Base-by-base conservation (phyloP, 768 basidiomycete genomes). In the Kwoniella heveanensis region DNA sequence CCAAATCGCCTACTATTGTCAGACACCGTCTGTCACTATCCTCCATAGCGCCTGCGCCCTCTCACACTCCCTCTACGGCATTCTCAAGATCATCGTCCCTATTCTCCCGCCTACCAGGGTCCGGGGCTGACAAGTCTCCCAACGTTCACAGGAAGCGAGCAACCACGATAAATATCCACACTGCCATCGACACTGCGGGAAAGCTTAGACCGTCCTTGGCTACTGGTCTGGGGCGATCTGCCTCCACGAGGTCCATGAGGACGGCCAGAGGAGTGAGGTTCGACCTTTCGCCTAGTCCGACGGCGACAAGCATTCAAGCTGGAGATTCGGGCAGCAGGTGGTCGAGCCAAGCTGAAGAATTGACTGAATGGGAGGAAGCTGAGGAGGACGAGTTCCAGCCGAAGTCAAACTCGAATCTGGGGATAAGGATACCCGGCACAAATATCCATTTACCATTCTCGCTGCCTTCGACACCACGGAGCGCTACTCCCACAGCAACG, bases 221-320 rank as follows among this genome's bases (percentile, higher is more conserved):
- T 1, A 48, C 51, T 26, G 56, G 51, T 22, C 30, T 27, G 48
- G 39, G 39, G 60, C 58, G 54, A 52, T 51, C 63, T 26, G 51
- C 13, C 57, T 56, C 60, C 17, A 54, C 30, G 12, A 50, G 24
- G 48, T 52, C 52, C 2, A 37, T 27, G 7, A 52, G 59, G 4
- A 39, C 36, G 13, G 51, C 71, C 10, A 48, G 53, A 30, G 69
- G 69, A 15, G 72, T 73, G 2, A 53, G 72, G n/a, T 73, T 73
- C 47, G 62, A 73, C 37, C 55, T 47, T n/a, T 53, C 53, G 44
- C 50, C 52, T 32, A 25, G 29, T 26, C 32, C 25, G 0, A 48
- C 25, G 22, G 10, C 10, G 19, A 22, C 32, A 36, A n/a, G n/a
- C n/a, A n/a, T n/a, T n/a, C n/a, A n/a, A n/a, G n/a, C n/a, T n/a